Evolutionary conservation across 108 stramenopile genomes (phyloP).

Genomic region (Nitzschia sp.): DNA sequence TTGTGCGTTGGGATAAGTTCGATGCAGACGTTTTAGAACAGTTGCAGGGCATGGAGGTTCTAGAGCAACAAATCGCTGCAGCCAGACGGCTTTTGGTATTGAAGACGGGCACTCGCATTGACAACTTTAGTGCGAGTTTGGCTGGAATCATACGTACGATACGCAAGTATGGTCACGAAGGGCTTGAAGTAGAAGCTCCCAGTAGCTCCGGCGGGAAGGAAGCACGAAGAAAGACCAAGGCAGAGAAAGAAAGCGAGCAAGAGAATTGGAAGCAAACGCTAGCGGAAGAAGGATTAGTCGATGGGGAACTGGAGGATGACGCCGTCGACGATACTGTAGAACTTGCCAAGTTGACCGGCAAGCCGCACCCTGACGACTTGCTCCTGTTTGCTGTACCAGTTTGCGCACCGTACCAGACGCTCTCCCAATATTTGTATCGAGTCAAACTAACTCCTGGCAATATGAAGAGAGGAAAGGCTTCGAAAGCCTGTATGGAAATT

Average conservation of each 20-base stretch:
- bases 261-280: constrained; percentile 77
- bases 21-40: constrained; percentile 86
- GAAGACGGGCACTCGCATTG: constrained; percentile 58
- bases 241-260: constrained; percentile 72
- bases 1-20: constrained; percentile 83
- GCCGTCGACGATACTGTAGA: constrained; percentile 79
- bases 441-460: constrained; percentile 89
- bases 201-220: constrained; percentile 8
- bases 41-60: constrained; percentile 50
- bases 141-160: constrained; percentile 84
- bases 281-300: constrained; percentile 77
- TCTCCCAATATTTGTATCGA: constrained; percentile 85
- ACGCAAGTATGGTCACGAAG: constrained; percentile 70
- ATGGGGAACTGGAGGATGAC: constrained; percentile 53
- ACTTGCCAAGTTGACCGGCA: constrained; percentile 80
- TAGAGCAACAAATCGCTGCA: constrained; percentile 62
- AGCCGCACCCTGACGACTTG: constrained; percentile 79
- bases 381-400: constrained; percentile 91
- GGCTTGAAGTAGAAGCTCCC: constrained; percentile 18
- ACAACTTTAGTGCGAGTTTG: constrained; percentile 86
- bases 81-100: constrained; percentile 65
- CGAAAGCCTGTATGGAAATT: constrained; percentile 83
- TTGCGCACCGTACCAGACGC: constrained; percentile 89
- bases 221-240: constrained; percentile 66
- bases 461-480: constrained; percentile 84